Base-by-base conservation (phyloP, 2,329 filamentous ascomycete species). In the Ophiocordyceps robertsii region DNA sequence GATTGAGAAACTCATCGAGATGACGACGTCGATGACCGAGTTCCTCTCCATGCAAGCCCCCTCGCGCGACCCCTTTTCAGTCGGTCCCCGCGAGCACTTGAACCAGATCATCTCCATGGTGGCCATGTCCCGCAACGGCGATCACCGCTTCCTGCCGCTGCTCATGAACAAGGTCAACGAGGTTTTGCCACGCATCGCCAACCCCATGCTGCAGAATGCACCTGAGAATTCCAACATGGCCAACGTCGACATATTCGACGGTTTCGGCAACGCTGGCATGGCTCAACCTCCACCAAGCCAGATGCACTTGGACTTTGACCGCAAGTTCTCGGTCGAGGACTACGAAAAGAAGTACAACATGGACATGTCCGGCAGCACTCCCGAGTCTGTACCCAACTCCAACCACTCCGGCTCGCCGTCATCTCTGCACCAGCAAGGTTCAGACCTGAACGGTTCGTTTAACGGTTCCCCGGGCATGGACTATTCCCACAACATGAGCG, bases 1-100 rank as follows among this genome's bases (percentile, higher is more conserved):
- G 75, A 77, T 92, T 46, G 84, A 89, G 56, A 90, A 90, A 56
- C 64, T 94, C 12, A 75, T 92, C 51, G 82, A 89, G 50, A 75
- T 89, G 31, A 78, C 84, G 12, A 82, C 75, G 57, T 78, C 80
- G 14, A 68, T 92, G 47, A 81, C 74, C 8, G 83, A 90, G 48
- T 79, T 85, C 31, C 76, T 94, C 43, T 72, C 80, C 9, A 68
- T 80, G 40, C 75, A 80, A 40, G 74, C 77, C 1, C 63, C 74
- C 0, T 71, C 75, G 3, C 67, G 75, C 3, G 71, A 75, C 33
- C 73, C 75, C 1, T 87, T 85, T 55, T 68, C 72, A 19, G 59
- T 75, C 32, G 78, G 80, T 0, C 84, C 85, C 3, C 78, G 78
- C 31, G 83, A 90, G 53, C 80, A 86, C 54, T 73, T 93, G 6